Evolutionary conservation across 140 eudicot species (phyloP), one percentile per base, ranked within the genome.

Genomic region (Erigeron philadelphicus): DNA sequence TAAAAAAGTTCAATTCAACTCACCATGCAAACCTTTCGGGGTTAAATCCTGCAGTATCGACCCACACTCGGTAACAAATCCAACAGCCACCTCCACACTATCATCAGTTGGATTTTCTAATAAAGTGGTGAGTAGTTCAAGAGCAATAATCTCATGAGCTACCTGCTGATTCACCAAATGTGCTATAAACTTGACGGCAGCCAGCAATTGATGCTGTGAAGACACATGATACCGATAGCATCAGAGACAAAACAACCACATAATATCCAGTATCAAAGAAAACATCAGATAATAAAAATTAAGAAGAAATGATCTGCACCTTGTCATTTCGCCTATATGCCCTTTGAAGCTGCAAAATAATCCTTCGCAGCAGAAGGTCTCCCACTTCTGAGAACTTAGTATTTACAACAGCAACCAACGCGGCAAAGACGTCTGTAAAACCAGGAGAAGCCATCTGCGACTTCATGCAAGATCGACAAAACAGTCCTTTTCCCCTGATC

Each of bases 401-500:
- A 61, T 94, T 94, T 1, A 89, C 99, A 55, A 94, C 95, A 66
- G 96, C 90, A 82, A 87, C 95, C 31, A 94, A 69, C 4, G 99
- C 96, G 45, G 99, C 97, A 87, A 94, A 89, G 0, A 94, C 97
- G 31, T 87, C 95, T 4, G 99, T 94, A 68, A 94, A 94, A 9
- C 89, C 91, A 6, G 99, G 97, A 60, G 95, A 94, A 4, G 99
- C 99, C 97, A 89, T 85, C 65, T 94, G 99, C 4, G 97, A 87
- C 86, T 94, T 94, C 89, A 94, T 85, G 78, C 95, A 87, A 1
- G 99, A 87, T 11, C 95, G 81, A 72, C 99, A 94, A 57, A 89
- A 94, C 15, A 94, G 61, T n/a, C 99, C 97, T 61, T 95, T 78
- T 49, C 99, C 99, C 47, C 99, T 67, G 13, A 94, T 89, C 61